Evolutionary conservation across 176 grass and related monocot species (phyloP), one percentile per base, ranked within the genome.

Genomic region (Elymus sibiricus): DNA sequence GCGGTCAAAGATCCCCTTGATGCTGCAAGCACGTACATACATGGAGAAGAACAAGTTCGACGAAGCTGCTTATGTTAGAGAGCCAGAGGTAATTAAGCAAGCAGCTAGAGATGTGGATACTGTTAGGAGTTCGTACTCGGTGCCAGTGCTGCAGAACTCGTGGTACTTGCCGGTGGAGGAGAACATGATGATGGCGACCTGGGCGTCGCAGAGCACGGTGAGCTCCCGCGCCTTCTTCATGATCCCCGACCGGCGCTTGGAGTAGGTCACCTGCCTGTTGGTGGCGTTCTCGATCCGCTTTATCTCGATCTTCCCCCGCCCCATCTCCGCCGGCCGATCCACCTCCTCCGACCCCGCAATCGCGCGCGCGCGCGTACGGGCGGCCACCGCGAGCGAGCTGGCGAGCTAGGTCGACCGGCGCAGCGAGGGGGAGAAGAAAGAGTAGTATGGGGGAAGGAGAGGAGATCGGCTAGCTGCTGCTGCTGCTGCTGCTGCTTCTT

Each of bases 261-360:
- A 99, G 88, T 94, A 99, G 31, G 97, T 99, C 9, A 99, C 97
- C 81, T 99, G 97, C 65, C 97, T 35, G 82, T 94, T 99, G 11
- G 97, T 99, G 19, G 97, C 89, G 88, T 99, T 99, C 90, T 99
- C 94, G 82, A 96, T 99, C 94, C 93, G 86, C 94, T 99, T 99
- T 49, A 99, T 99, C 94, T 99, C 97, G 84, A 99, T 99, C 97
- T 99, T 99, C 32, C 97, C 97, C 22, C 94, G 87, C 76, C 97
- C 97, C 97, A 99, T 94, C 28, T 29, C 55, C 34, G 5, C 22
- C 9, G 37, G 5, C 7, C 40, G 11, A 9, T 19, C 2, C 4
- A 28, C 1, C 71, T 74, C 70, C 70, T 74, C 70, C 70, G 10
- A 14, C 40, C 70, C 70, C 6, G 70, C 70, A 73, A 15, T 26